phyloP scores from a whole-genome alignment of 2,329 filamentous ascomycete genomes.

The Ascochyta koolunga region DNA sequence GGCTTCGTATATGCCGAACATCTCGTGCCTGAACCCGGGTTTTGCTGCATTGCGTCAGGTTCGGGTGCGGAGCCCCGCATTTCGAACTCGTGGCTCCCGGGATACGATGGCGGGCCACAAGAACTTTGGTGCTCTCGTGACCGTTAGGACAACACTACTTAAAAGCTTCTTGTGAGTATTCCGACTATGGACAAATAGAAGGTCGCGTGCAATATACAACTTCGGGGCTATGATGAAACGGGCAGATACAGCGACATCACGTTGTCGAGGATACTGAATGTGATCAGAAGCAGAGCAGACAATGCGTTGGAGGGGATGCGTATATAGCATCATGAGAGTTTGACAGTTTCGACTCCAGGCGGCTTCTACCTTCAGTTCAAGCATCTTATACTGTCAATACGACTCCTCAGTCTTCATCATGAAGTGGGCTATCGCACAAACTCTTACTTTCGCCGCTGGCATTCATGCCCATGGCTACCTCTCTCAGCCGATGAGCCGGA shows the following conservation, averaged over 20 bases:
- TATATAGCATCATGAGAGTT: conserved; percentile 5
- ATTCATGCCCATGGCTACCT: conserved; percentile 43
- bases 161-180: neutral
- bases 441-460: conserved; percentile 27
- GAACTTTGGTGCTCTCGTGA: conserved; percentile 7
- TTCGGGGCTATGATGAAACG: conserved; percentile 5
- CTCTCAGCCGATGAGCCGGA: conserved; percentile 41
- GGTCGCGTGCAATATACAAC: conserved; percentile 3
- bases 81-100: conserved; percentile 1
- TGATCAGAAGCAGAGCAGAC: neutral
- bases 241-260: conserved; percentile 9
- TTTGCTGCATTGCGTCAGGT: conserved; percentile 3
- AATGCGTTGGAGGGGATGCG: neutral
- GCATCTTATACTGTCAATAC: neutral
- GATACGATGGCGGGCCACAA: neutral
- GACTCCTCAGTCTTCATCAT: conserved; percentile 18
- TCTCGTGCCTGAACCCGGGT: neutral
- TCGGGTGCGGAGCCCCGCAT: conserved; percentile 8
- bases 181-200: neutral
- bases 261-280: neutral
- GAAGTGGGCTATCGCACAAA: conserved; percentile 20
- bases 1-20: conserved; percentile 3
- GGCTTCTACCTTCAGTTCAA: neutral
- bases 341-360: neutral
- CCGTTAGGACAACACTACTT: neutral